Evolutionary conservation across 1,284 basidiomycete species (phyloP), one percentile per base, ranked within the genome.

Genomic region (Melampsora larici-populina): DNA sequence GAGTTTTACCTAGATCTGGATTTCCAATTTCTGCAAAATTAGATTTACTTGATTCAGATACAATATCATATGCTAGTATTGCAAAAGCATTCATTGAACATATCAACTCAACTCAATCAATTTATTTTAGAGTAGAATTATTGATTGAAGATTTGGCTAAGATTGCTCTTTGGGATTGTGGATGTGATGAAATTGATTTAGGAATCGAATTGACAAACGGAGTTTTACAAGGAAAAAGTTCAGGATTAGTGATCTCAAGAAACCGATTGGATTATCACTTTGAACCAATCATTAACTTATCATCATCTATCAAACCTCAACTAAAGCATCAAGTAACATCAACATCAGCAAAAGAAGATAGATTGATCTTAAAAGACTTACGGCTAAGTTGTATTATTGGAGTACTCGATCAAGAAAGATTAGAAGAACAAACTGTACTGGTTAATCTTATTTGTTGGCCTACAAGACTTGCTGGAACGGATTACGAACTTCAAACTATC

Each of bases 31-130:
- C 62, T 15, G 33, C 33, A 26, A 13, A 64, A 9, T 18, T 29
- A 17, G 62, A 64, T 36, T 26, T n/a, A 64, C 62, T 64, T 31
- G 62, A 64, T 31, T 64, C 62, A 9, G 62, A 64, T 64, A 64
- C 62, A 36, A 24, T 64, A 8, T 64, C 62, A n/a, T 64, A 64
- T 26, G 24, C 33, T 33, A 36, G 7, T 33, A 18, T 64, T 26
- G 62, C 62, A 7, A 36, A 9, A 5, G 24, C 33, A 6, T 8
- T 36, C n/a, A n/a, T 8, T 36, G 62, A 29, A 18, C 62, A 36
- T 24, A 26, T 33, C 21, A 64, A 64, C 18, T 26, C 2, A 26
- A 18, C 62, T 18, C 17, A 36, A 18, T 18, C n/a, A 17, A 18
- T 18, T 18, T 64, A 31, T 26, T 5, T 26, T 24, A 8, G 26